Evolutionary conservation across 208 protist species (phyloP), one percentile per base, ranked within the genome.

Genomic region (Leishmania arabica): DNA sequence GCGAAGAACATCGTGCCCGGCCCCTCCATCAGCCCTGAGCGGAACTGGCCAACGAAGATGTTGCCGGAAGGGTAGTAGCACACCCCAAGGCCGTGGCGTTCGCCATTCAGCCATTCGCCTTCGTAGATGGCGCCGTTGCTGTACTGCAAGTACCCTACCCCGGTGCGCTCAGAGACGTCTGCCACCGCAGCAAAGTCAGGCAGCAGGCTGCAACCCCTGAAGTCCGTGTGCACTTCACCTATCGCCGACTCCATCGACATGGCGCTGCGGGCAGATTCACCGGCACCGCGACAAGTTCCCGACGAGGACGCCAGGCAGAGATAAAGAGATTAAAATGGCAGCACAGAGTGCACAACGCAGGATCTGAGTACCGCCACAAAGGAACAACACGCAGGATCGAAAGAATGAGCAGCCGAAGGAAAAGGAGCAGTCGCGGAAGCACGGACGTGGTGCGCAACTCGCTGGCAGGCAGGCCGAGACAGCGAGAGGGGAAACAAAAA

Each of bases 41-140:
- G 62, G 49, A 94, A 96, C 66, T 89, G 77, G 0, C 93, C 93
- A 0, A 91, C 84, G 71, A 86, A 94, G 40, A 96, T 89, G 77
- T 90, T 89, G 49, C 93, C 91, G 31, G 90, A 93, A 1, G 84
- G 49, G 80, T 89, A 95, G 65, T 84, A 91, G 60, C 90, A 90
- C 11, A 90, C 80, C 49, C 93, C 93, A 42, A 87, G 87, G 17
- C 89, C 93, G 76, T 94, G 84, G 6, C 87, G 88, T 64, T 87
- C 77, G 51, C 87, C 91, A 54, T 85, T 62, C 9, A 88, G 73
- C 54, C 80, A 85, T 54, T 87, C 79, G 5, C 91, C 93, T 47
- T 93, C 89, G 84, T 94, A 96, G 24, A 94, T 80, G 0, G 85
- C 86, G 3, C 90, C 89, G 53, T 90, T 87, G 60, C 65, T 64